Percentiles rank a stretch among this genome's conserved stretches.
phyloP scores from a whole-genome alignment of 2,329 filamentous ascomycete genomes.

The Aureobasidium melanogenum region DNA sequence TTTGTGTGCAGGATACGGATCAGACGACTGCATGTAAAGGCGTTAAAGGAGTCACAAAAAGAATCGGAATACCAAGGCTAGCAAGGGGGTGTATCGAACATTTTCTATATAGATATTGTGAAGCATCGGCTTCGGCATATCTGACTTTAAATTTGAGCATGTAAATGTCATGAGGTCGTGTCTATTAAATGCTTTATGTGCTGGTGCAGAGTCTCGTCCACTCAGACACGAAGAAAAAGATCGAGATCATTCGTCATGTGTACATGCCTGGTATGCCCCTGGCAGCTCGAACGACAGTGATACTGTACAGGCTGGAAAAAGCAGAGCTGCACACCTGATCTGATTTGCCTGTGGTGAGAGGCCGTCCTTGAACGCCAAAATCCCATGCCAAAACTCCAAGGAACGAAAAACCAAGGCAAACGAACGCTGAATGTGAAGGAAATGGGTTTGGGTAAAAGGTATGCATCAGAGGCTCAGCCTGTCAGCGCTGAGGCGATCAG shows the following conservation, averaged over 20 bases:
- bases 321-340: background rate
- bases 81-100: background rate
- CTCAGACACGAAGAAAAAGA: background rate
- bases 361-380: background rate
- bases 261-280: background rate
- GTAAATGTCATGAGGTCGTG: background rate
- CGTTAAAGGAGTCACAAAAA: slow-evolving; percentile 11
- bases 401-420: background rate
- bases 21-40: background rate
- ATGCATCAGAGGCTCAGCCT: slow-evolving; percentile 58
- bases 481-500: slow-evolving; percentile 66
- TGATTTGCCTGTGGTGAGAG: background rate
- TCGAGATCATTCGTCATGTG: background rate
- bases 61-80: slow-evolving; percentile 14
- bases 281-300: background rate
- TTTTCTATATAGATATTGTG: background rate
- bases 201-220: background rate
- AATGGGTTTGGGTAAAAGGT: background rate
- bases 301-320: background rate
- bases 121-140: background rate
- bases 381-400: background rate
- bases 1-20: background rate
- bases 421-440: background rate
- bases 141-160: background rate
- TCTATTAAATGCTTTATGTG: slow-evolving; percentile 6